Conservation (phyloP, 345 rosid genomes). For the Syzygium grande region DNA sequence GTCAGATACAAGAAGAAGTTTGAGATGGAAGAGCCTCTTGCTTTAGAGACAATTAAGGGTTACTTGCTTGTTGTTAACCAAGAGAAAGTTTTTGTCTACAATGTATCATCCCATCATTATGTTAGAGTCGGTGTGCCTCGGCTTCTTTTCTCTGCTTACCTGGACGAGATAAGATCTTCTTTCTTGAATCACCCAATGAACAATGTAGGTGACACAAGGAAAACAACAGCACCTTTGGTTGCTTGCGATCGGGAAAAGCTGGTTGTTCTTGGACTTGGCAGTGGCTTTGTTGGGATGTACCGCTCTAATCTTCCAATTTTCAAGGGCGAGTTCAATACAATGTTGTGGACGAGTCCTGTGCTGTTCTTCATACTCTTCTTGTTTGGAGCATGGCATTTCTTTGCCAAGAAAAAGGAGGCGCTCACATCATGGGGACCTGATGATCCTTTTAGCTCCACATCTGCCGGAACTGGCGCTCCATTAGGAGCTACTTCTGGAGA, state of each 20-base stretch:
- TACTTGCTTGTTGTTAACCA: constrained; percentile 55
- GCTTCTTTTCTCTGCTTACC: constrained; percentile 58
- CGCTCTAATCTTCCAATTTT: constrained; percentile 58
- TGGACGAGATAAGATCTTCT: constrained; percentile 70
- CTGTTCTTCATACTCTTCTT: constrained; percentile 72
- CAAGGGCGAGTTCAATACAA: constrained; percentile 58
- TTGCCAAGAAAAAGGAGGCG: constrained; percentile 93
- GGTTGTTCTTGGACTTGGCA: constrained; percentile 68
- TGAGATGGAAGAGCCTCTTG: constrained; percentile 59
- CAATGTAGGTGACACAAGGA: constrained; percentile 12
- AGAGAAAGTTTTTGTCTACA: constrained; percentile 65
- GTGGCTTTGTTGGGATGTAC: constrained; percentile 74
- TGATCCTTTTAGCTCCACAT: constrained; percentile 60
- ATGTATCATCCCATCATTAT: constrained; percentile 80
- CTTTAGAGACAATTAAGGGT: constrained; percentile 76
- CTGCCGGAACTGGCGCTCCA: constrained; percentile 34
- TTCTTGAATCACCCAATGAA: constrained; percentile 45
- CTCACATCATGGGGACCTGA: constrained; percentile 94
- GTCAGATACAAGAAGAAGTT: constrained; percentile 74
- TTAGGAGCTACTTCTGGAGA: constrained; percentile 43
- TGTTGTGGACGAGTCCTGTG: constrained; percentile 86
- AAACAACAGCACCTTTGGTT: constrained; percentile 39
- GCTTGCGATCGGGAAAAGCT: constrained; percentile 82
- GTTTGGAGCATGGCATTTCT: constrained; percentile 88
- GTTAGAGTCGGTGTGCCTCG: constrained; percentile 64